Percentiles rank a stretch among this genome's conserved stretches.
Conservation (phyloP, 495 filamentous ascomycete genomes). For the Paragyromitra xinjiangensis region DNA sequence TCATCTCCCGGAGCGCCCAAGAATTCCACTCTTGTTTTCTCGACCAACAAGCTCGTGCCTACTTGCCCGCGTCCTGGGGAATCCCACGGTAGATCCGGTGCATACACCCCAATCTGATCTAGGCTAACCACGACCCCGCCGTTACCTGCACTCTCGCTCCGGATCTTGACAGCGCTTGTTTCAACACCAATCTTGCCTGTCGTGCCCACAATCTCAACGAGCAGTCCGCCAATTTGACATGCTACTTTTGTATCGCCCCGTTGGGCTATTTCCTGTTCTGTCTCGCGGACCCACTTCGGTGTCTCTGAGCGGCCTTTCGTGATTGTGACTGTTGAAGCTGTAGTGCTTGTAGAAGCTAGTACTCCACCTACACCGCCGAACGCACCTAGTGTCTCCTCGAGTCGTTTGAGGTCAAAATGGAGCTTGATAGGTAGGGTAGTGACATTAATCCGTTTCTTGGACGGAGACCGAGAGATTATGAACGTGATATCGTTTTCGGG, state of each 20-base stretch:
- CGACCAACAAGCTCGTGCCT: slow-evolving; percentile 62
- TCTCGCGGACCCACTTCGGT: slow-evolving; percentile 57
- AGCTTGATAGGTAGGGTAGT: slow-evolving; percentile 82
- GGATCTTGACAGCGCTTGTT: slow-evolving; percentile 80
- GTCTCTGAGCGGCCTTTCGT: slow-evolving; percentile 51
- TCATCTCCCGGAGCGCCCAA: slow-evolving; percentile 74
- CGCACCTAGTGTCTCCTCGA: slow-evolving; percentile 88
- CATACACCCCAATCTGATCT: slow-evolving; percentile 75
- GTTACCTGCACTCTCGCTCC: slow-evolving; percentile 66
- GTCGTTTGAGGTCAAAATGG: slow-evolving; percentile 75
- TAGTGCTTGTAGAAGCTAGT: slow-evolving; percentile 82
- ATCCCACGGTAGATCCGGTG: slow-evolving; percentile 66
- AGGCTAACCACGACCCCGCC: slow-evolving; percentile 75
- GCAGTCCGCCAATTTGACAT: slow-evolving; percentile 76
- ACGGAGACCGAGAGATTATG: slow-evolving; percentile 65
- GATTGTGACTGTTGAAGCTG: slow-evolving; percentile 68
- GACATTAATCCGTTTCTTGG: slow-evolving; percentile 70
- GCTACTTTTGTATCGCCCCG: slow-evolving; percentile 82
- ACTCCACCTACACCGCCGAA: slow-evolving; percentile 94
- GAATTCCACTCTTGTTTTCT: slow-evolving; percentile 77
- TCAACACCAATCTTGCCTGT: slow-evolving; percentile 76
- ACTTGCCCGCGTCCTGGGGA: slow-evolving; percentile 59
- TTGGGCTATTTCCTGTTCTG: slow-evolving; percentile 57
- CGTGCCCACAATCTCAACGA: slow-evolving; percentile 76
- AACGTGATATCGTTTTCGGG: slow-evolving; percentile 69